Conservation (phyloP, 805 yeast genomes). For the Helenozyma rhizophorensis region DNA sequence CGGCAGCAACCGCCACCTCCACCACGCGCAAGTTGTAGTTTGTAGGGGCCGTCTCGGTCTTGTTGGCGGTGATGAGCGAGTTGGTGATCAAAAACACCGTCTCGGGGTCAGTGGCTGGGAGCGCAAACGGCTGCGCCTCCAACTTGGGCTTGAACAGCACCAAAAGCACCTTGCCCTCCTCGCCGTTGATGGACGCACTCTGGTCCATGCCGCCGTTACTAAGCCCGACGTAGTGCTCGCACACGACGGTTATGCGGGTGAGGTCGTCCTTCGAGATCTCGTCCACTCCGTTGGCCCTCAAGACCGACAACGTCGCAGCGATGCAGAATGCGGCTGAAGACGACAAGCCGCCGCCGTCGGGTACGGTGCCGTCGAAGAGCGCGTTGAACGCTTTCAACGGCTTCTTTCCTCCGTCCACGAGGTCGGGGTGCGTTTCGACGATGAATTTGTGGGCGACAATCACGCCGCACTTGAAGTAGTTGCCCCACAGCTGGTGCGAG, state of each 20-base stretch:
- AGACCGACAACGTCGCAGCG: constrained; percentile 54
- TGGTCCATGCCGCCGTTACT: constrained; percentile 83
- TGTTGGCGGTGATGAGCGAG: constrained; percentile 58
- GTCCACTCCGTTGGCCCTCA: constrained; percentile 47
- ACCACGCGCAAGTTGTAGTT: constrained; percentile 70
- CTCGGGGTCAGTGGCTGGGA: constrained; percentile 43
- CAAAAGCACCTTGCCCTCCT: constrained; percentile 50
- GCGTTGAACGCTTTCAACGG: constrained; percentile 47
- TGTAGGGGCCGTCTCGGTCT: constrained; percentile 64
- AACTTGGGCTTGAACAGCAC: constrained; percentile 60
- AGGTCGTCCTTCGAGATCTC: constrained; percentile 46
- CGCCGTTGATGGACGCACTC: constrained; percentile 66
- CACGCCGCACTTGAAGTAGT: constrained; percentile 63
- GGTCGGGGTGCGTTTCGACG: constrained; percentile 25
- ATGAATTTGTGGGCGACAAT: constrained; percentile 54
- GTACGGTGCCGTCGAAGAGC: constrained; percentile 60
- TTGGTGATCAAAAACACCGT: constrained; percentile 60
- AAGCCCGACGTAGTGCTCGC: constrained; percentile 70
- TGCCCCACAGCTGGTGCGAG: constrained; percentile 54
- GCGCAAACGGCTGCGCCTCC: constrained; percentile 48
- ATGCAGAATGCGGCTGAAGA: constrained; percentile 73
- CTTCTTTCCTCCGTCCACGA: constrained; percentile 13
- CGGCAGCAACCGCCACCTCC: constrained; percentile 67
- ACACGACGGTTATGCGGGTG: constrained; percentile 56
- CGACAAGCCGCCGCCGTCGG: constrained; percentile 68